These are phyloP conservation scores for Shiraia bambusicola DNA, from an alignment of 2,329 filamentous ascomycete genomes.

Conservation along the genomic window DNA sequence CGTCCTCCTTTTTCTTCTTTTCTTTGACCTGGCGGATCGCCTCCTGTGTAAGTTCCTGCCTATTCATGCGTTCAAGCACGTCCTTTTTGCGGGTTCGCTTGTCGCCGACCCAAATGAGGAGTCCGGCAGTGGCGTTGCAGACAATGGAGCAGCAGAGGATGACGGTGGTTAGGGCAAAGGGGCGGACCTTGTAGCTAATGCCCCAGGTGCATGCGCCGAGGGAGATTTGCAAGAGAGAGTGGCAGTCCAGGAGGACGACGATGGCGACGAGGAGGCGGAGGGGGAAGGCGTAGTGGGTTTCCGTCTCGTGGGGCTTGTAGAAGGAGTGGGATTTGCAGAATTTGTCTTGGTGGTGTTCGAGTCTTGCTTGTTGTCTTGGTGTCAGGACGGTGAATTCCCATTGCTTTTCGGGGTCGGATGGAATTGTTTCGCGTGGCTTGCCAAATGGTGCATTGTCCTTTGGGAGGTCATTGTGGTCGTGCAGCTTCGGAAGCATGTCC, in stretches of 20 bases:
- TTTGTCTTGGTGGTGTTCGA: slow-evolving; percentile 77
- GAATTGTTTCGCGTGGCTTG: slow-evolving; percentile 40
- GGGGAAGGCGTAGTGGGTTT: slow-evolving; percentile 78
- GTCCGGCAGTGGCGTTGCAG: slow-evolving; percentile 73
- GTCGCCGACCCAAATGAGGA: slow-evolving; percentile 76
- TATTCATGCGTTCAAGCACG: slow-evolving; percentile 72
- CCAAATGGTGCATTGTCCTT: slow-evolving; percentile 47
- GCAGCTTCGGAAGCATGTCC: slow-evolving; percentile 61
- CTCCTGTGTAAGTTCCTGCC: slow-evolving; percentile 71
- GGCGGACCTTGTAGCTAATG: slow-evolving; percentile 69
- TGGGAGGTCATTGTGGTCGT: slow-evolving; percentile 70
- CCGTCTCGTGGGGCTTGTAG: slow-evolving; percentile 85
- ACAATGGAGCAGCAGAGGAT: slow-evolving; percentile 79
- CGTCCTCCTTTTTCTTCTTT: slow-evolving; percentile 39
- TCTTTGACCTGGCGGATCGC: slow-evolving; percentile 61
- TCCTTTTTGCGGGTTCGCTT: slow-evolving; percentile 81
- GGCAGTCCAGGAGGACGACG: slow-evolving; percentile 75
- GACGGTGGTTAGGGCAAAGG: slow-evolving; percentile 72
- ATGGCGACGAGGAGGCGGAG: slow-evolving; percentile 72
- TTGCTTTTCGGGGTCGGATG: slow-evolving; percentile 39
- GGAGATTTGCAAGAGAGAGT: slow-evolving; percentile 77
- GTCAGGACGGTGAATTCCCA: slow-evolving; percentile 64
- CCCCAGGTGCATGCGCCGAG: slow-evolving; percentile 78
- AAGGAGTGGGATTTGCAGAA: slow-evolving; percentile 83
- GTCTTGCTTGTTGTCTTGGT: slow-evolving; percentile 63